Evolutionary conservation across 1,139 yeast species (phyloP), one percentile per base, ranked within the genome.

Genomic region (Debaryomyces sp.): DNA sequence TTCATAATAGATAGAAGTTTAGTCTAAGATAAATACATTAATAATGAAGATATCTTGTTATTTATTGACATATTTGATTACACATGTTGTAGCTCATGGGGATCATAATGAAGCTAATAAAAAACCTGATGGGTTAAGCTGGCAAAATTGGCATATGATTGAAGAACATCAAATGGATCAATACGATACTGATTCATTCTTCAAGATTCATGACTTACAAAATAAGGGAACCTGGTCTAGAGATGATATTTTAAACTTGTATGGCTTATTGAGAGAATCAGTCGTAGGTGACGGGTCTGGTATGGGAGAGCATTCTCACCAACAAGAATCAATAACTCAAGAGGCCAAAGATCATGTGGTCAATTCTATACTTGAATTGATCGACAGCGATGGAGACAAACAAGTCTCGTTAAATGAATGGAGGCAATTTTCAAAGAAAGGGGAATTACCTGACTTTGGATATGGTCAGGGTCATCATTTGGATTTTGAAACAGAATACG

Each of bases 381-480:
- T 90, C 48, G 97, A 91, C 64, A 67, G 75, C 0, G 73, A 89
- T 61, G 67, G 74, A n/a, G 92, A 91, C 62, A 88, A 87, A 0
- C 70, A 69, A 44, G 77, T 92, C 12, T 71, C 84, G 9, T 67
- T 81, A 46, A 84, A 84, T 15, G 97, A 91, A 62, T 94, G 92
- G 86, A 61, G 82, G 43, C 68, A 70, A n/a, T 92, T 81, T 67
- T 76, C 80, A 7, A 66, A 67, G 2, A 68, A 67, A 7, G 96
- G 96, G 5, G 81, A 81, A 54, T 79, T 94, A 61, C 98, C 98
- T 1, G 98, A 94, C 66, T 84, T 91, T 64, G 96, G 97, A 7
- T 85, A 86, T 53, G 98, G 97, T 18, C 94, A 89, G n/a, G 98
- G 99, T 13, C 98, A 92, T 63, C 98, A 92, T 68, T 87, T 92